These are phyloP conservation scores for Amauroascus verrucosus DNA, from an alignment of 2,329 filamentous ascomycete species.

Conservation along the genomic window DNA sequence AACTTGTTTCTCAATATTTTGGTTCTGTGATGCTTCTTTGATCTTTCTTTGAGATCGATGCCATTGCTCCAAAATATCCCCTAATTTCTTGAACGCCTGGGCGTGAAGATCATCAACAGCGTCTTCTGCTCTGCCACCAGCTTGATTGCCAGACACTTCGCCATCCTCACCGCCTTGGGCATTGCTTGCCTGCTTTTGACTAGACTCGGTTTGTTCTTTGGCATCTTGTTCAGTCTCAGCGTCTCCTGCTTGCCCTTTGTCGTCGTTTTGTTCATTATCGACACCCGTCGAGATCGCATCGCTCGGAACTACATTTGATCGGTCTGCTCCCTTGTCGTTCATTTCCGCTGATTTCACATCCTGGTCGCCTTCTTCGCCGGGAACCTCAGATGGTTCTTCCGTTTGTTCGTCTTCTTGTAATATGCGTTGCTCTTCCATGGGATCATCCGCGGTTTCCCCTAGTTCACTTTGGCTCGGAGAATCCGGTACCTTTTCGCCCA, in stretches of 20 bases:
- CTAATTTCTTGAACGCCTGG: constrained; percentile 86
- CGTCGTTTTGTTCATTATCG: constrained; percentile 34
- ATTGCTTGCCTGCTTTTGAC: constrained; percentile 36
- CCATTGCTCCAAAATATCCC: constrained; percentile 86
- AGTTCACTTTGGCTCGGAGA: constrained; percentile 26
- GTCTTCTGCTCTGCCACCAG: constrained; percentile 29
- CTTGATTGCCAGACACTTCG: constrained; percentile 15
- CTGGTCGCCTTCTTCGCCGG: constrained; percentile 45
- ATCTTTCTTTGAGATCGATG: constrained; percentile 83
- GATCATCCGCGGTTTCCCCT: constrained; percentile 25
- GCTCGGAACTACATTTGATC: constrained; percentile 43
- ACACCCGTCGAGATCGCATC: constrained; percentile 33
- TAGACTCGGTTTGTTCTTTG: constrained; percentile 38
- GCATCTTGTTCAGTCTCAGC: constrained; percentile 35
- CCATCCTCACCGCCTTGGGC: constrained; percentile 35
- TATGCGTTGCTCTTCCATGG: constrained; percentile 27
- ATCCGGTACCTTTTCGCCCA: constrained; percentile 24
- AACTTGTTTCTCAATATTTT: constrained; percentile 45
- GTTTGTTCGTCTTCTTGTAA: constrained; percentile 39
- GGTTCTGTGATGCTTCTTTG: constrained; percentile 47
- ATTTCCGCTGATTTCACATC: constrained; percentile 37
- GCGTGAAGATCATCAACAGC: constrained; percentile 35
- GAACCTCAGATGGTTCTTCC: constrained; percentile 20
- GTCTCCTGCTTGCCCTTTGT: constrained; percentile 39
- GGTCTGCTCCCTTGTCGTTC: constrained; percentile 43